Base-by-base conservation (phyloP, 106 monocot species). In the Dendrobium catenatum region DNA sequence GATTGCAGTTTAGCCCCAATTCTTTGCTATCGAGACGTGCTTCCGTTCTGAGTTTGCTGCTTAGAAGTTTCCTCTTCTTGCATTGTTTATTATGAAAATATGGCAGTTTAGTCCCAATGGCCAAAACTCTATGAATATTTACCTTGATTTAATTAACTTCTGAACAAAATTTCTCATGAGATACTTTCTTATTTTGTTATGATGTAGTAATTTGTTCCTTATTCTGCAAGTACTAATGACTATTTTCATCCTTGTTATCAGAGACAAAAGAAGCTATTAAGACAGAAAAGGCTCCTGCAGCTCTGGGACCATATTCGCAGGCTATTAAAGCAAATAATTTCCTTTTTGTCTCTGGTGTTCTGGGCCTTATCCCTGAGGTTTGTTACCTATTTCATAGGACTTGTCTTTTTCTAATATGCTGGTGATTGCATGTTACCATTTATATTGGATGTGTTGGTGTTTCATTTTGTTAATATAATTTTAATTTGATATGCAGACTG, bases 301-400 rank as follows among this genome's bases (percentile, higher is more conserved):
- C 97, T 80, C 79, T 97, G 64, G 97, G 97, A 47, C 94, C 97
- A 44, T 97, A 97, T 81, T 94, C 94, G 42, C 97, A 97, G 75
- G 97, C 97, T 81, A 91, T 94, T 75, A 97, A 97, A 88, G 89
- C 94, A 42, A 92, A 91, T 78, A 94, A 94, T 80, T 85, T 97
- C 80, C 84, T 97, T 68, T 97, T 94, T 85, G 90, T 97, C 31
- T 97, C 97, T 82, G 97, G 97, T 75, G 88, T 92, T 75, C 78
- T 97, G 37, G 97, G 97, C 51, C 92, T 97, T 84, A 80, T 92
- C 74, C 94, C 97, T 76, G 97, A 97, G 97, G 97, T 96, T 81
- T 77, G 80, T 1, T 77, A 55, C 59, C 78, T 66, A 42, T 40
- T 46, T 68, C 8, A 27, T 68, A 68, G 10, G 27, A 37, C 70